Evolutionary conservation across 2,329 filamentous ascomycete species (phyloP).

Genomic region (Amylocarpus encephaloides): DNA sequence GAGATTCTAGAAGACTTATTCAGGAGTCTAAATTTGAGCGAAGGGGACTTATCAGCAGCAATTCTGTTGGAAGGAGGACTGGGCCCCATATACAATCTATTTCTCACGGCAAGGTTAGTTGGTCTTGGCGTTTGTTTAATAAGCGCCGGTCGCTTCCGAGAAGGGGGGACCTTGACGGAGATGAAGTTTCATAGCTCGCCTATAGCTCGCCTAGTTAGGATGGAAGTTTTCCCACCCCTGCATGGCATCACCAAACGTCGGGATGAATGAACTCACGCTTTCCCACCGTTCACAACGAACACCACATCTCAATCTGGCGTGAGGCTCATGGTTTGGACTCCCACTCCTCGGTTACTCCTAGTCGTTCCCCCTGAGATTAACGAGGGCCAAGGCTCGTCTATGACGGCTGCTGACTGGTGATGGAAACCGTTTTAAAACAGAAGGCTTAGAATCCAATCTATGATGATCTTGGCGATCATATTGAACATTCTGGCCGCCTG

Average conservation of each 20-base stretch:
- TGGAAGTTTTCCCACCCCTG: background rate
- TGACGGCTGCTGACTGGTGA: background rate
- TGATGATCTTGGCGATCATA: conserved; percentile 4
- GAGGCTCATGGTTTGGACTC: background rate
- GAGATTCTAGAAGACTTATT: too few relatives aligned
- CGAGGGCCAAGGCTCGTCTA: background rate
- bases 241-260: background rate
- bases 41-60: too few relatives aligned
- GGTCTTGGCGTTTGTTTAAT: background rate
- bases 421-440: background rate
- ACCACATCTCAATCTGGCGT: background rate
- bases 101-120: background rate
- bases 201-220: background rate
- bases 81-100: background rate
- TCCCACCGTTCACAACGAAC: conserved; percentile 1
- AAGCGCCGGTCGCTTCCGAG: conserved; percentile 2
- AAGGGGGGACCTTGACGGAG: background rate
- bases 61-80: background rate
- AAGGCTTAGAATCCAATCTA: background rate
- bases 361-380: background rate
- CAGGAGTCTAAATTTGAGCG: too few relatives aligned
- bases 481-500: background rate
- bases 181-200: background rate
- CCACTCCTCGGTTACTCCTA: background rate
- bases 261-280: background rate